Evolutionary conservation across 1,284 basidiomycete species (phyloP).

Genomic region (Pascua guehoae): DNA sequence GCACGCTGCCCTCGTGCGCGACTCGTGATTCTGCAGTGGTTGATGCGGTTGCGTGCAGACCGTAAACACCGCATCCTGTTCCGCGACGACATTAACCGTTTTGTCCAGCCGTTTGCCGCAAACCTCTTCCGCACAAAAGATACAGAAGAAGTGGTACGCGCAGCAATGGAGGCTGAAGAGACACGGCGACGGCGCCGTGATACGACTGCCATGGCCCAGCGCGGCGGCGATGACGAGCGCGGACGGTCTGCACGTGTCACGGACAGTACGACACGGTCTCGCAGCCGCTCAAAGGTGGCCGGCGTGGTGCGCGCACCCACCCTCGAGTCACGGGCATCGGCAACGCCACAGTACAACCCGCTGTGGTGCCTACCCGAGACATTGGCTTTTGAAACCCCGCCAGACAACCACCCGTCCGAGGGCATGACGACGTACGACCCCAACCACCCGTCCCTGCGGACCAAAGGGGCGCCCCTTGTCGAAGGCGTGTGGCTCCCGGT

Average conservation of each 20-base stretch:
- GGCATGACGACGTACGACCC: conserved; percentile 70
- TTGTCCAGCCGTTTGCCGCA: conserved; percentile 43
- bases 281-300: conserved; percentile 63
- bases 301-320: conserved; percentile 10
- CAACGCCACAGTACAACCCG: conserved; percentile 48
- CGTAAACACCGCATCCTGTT: conserved; percentile 85
- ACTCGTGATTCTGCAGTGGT: conserved; percentile 75
- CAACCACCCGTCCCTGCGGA: conserved; percentile 48
- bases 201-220: conserved; percentile 4
- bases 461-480: conserved; percentile 53
- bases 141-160: conserved; percentile 30
- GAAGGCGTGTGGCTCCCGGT: conserved; percentile 65
- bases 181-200: conserved; percentile 16
- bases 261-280: conserved; percentile 50
- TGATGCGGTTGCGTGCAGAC: conserved; percentile 85
- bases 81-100: conserved; percentile 50
- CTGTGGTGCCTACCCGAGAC: conserved; percentile 79
- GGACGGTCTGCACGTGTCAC: conserved; percentile 25
- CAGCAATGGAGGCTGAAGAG: conserved; percentile 33
- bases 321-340: conserved; percentile 2
- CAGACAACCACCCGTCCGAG: conserved; percentile 67
- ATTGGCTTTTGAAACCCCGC: conserved; percentile 63
- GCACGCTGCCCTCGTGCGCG: conserved; percentile 60
- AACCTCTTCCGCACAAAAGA: conserved; percentile 46
- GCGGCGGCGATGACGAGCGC: conserved; percentile 26